Evolutionary conservation across 2,329 filamentous ascomycete species (phyloP), one percentile per base, ranked within the genome.

Genomic region (Neonectria punicea): DNA sequence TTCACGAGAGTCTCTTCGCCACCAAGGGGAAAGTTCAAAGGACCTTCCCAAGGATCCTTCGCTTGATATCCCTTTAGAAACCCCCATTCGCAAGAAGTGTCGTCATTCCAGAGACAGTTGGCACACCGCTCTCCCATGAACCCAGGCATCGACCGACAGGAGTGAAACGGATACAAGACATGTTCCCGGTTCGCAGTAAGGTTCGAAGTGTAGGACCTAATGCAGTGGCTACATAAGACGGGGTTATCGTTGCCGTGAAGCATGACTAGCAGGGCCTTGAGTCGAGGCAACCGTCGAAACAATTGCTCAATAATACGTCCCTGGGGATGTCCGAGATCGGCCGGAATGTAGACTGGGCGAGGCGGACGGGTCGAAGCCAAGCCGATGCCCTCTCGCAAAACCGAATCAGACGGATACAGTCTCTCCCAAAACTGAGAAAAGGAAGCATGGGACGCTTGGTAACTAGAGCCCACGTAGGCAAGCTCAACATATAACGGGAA

Each of bases 401-500:
- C 34, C 6, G 8, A 22, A 36, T 34, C 47, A 10, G 9, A 30
- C 2, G 30, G 30, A 30, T 30, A 10, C 2, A 51, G 5, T 11
- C 49, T n/a, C 2, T 30, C 22, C 6, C 50, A 51, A 43, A 49
- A 36, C 14, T 22, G 36, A 8, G 36, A 36, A 7, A 16, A 36
- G 5, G 34, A 36, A 16, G 41, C 41, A 25, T n/a, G 18, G 5
- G 41, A 53, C 44, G n/a, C 25, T 51, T 43, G 5, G 13, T 5
- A 5, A 16, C 14, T 14, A 5, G 14, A 36, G 34, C 34, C 34
- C 5, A 36, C 34, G 34, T 36, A 51, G 28, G 53, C 59, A 30
- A 61, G 25, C 14, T 61, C 59, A 8, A 61, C 59, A n/a, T 50
- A 56, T 2, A 61, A 6, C 8, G 46, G 59, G 14, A n/a, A 13